phyloP scores from a whole-genome alignment of 768 basidiomycete species.

The Panaeolus cyanescens region DNA sequence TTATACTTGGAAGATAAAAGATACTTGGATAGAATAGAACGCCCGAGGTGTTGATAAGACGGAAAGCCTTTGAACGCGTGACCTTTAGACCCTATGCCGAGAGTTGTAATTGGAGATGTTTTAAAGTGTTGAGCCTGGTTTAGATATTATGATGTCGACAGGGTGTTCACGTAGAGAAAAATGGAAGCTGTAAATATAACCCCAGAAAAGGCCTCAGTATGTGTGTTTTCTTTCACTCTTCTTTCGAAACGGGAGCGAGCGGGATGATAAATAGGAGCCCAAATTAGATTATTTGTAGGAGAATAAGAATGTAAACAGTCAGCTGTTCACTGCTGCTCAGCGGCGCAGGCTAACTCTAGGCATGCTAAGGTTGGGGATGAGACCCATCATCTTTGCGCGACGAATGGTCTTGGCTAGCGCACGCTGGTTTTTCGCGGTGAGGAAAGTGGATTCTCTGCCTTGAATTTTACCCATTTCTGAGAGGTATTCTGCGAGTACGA shows the following conservation, averaged over 20 bases:
- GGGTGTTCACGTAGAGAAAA: not conserved
- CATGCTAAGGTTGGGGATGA: constrained; percentile 62
- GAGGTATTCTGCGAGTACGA: constrained; percentile 58
- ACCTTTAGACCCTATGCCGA: not conserved
- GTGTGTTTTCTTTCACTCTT: not conserved
- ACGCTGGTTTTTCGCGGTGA: constrained; percentile 82
- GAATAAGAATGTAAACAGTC: not conserved
- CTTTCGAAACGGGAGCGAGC: not conserved
- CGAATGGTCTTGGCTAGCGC: constrained; percentile 82
- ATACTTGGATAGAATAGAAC: not conserved
- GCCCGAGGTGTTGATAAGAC: not conserved
- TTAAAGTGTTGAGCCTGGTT: not conserved
- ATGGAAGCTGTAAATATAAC: not conserved
- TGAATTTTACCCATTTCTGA: constrained; percentile 83
- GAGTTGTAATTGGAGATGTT: not conserved
- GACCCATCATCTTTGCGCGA: constrained; percentile 89
- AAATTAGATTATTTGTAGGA: constrained; percentile 1
- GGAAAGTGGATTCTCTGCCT: constrained; percentile 62
- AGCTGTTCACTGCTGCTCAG: not conserved
- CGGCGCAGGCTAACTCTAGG: constrained; percentile 10
- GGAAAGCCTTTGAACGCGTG: not conserved
- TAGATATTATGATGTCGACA: not conserved
- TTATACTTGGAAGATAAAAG: constrained; percentile 3
- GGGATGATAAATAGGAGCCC: not conserved
- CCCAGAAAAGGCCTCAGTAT: not conserved